These are phyloP conservation scores for Begonia peltatifolia DNA, from an alignment of 306 rosid genomes.

Conservation along the genomic window DNA sequence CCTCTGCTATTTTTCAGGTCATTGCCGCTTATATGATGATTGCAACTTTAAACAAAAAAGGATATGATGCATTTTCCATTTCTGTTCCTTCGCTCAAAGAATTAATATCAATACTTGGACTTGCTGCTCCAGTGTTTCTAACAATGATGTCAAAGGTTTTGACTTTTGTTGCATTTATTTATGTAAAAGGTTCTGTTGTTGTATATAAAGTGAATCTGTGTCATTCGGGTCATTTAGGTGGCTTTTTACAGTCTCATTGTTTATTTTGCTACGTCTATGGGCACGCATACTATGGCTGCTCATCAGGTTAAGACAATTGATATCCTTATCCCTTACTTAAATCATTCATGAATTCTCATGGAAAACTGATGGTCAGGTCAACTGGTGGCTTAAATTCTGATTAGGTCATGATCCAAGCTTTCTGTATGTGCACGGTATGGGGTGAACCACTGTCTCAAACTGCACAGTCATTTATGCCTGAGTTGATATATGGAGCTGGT, in stretches of 20 bases:
- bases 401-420: constrained; percentile 87
- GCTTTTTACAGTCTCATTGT: constrained; percentile 66
- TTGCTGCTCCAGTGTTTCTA: constrained; percentile 75
- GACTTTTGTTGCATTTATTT: neutral
- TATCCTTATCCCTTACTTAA: constrained; percentile 6
- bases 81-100: constrained; percentile 62
- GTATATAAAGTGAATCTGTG: neutral
- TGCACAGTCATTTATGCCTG: constrained; percentile 94
- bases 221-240: constrained; percentile 34
- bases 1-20: constrained; percentile 28
- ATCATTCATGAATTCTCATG: constrained; percentile 8
- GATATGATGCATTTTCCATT: constrained; percentile 51
- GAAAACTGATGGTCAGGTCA: constrained; percentile 9
- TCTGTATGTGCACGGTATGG: constrained; percentile 72
- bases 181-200: constrained; percentile 6
- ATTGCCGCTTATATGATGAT: constrained; percentile 86
- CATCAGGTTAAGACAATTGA: constrained; percentile 50
- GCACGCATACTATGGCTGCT: constrained; percentile 80
- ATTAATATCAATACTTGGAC: constrained; percentile 31
- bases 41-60: constrained; percentile 53
- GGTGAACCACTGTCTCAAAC: constrained; percentile 98
- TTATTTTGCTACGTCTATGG: constrained; percentile 79
- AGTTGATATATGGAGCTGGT: constrained; percentile 50
- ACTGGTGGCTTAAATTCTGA: constrained; percentile 15
- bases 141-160: constrained; percentile 76